phyloP scores from a whole-genome alignment of 805 yeast genomes.

The Lachancea meyersii region DNA sequence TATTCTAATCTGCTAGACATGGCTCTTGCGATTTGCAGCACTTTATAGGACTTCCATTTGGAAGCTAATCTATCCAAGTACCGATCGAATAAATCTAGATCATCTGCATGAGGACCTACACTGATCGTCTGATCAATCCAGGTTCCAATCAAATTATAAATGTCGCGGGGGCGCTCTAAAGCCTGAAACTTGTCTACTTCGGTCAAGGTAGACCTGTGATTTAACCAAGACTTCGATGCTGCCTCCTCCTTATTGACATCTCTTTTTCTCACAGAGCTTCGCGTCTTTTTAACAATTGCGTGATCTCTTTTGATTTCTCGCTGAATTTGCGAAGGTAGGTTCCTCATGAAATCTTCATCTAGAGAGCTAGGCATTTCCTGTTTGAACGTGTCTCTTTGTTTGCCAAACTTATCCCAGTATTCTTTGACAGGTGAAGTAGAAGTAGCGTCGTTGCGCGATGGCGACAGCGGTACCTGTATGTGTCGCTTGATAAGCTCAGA shows the following conservation, averaged over 20 bases:
- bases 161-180: conserved; percentile 29
- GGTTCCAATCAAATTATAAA: conserved; percentile 27
- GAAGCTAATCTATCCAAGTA: conserved; percentile 30
- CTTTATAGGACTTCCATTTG: conserved; percentile 25
- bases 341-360: conserved; percentile 59
- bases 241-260: conserved; percentile 15
- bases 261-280: conserved; percentile 8
- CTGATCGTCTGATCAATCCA: conserved; percentile 36
- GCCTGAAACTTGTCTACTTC: conserved; percentile 34
- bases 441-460: conserved; percentile 1
- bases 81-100: conserved; percentile 33
- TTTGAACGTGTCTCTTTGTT: conserved; percentile 10
- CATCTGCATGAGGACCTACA: conserved; percentile 38
- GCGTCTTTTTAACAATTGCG: conserved; percentile 22
- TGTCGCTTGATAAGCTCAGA: conserved; percentile 15
- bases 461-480: conserved; percentile 6
- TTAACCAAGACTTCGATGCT: conserved; percentile 17
- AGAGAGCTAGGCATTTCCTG: conserved; percentile 33
- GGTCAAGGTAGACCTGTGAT: conserved; percentile 20
- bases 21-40: conserved; percentile 20
- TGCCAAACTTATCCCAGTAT: conserved; percentile 13
- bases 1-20: conserved; percentile 20
- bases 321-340: conserved; percentile 61
- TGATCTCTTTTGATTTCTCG: conserved; percentile 53
- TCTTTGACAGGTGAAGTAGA: conserved; percentile 11